Evolutionary conservation across 176 grass and related monocot genomes (phyloP).

Genomic region (Pharus latifolius): DNA sequence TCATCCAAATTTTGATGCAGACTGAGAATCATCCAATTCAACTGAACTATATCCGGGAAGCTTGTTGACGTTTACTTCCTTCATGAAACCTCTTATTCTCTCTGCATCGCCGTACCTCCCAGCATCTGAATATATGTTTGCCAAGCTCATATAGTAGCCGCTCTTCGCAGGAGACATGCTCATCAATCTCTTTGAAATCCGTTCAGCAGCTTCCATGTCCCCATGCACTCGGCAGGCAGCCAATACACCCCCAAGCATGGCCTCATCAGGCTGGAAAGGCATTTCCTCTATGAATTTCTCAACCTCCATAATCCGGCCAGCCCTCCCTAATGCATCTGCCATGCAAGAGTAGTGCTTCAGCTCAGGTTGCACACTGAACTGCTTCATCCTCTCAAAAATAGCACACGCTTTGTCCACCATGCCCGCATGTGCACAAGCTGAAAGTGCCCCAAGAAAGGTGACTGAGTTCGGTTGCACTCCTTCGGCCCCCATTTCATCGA

Average conservation of each 20-base stretch:
- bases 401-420: constrained; percentile 52
- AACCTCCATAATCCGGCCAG: constrained; percentile 35
- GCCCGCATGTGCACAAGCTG: constrained; percentile 54
- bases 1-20: background rate
- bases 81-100: constrained; percentile 72
- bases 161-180: constrained; percentile 43
- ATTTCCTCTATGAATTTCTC: constrained; percentile 64
- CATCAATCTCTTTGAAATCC: constrained; percentile 48
- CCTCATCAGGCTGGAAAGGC: constrained; percentile 55
- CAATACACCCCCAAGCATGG: constrained; percentile 47
- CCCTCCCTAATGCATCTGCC: constrained; percentile 50
- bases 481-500: constrained; percentile 35
- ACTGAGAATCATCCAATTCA: constrained; percentile 10
- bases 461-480: constrained; percentile 38
- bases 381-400: constrained; percentile 45
- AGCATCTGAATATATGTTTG: constrained; percentile 72
- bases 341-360: constrained; percentile 74
- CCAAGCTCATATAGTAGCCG: constrained; percentile 72
- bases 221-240: constrained; percentile 57
- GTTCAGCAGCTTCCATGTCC: constrained; percentile 52
- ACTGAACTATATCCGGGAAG: constrained; percentile 48
- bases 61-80: constrained; percentile 51
- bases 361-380: constrained; percentile 26
- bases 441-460: constrained; percentile 65
- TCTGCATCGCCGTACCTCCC: constrained; percentile 53